These are phyloP conservation scores for Gaeumannomyces sp. DNA, from an alignment of 2,329 filamentous ascomycete species.

Conservation along the genomic window DNA sequence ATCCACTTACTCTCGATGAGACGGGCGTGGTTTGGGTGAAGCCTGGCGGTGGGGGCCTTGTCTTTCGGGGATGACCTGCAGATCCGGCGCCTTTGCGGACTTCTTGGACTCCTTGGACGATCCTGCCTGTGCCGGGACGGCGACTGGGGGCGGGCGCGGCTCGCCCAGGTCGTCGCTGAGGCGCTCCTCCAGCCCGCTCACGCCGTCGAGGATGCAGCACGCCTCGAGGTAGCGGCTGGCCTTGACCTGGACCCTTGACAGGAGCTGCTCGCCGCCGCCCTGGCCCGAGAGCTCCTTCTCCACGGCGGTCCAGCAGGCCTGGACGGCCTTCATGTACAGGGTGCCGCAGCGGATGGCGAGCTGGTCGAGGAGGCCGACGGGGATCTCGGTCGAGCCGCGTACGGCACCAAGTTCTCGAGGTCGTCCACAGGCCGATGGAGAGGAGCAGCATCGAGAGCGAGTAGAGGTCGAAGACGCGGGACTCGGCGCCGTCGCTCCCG, in stretches of 20 bases:
- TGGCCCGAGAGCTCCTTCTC: constrained; percentile 51
- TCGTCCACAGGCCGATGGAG: constrained; percentile 70
- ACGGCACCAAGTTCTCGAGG: constrained; percentile 46
- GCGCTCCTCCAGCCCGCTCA: constrained; percentile 49
- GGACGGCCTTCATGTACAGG: constrained; percentile 68
- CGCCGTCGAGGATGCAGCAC: constrained; percentile 55
- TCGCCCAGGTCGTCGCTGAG: constrained; percentile 41
- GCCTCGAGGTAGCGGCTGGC: constrained; percentile 54
- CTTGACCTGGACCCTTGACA: constrained; percentile 47
- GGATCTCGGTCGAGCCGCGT: constrained; percentile 44
- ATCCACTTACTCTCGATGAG: constrained; percentile 7
- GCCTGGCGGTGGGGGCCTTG: constrained; percentile 4
- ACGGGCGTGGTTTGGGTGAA: constrained; percentile 10
- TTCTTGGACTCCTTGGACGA: constrained; percentile 16
- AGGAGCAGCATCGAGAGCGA: constrained; percentile 67
- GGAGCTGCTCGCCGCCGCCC: constrained; percentile 42
- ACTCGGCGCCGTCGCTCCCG: constrained; percentile 43
- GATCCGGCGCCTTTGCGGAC: neutral
- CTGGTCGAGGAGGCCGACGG: constrained; percentile 55
- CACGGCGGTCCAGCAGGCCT: constrained; percentile 64
- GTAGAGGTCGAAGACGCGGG: constrained; percentile 61
- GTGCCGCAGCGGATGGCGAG: constrained; percentile 65
- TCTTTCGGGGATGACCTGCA: neutral
- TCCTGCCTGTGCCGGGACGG: constrained; percentile 10
- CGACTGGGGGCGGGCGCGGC: constrained; percentile 3